Conservation (phyloP, 345 rosid genomes). For the Moringa oleifera region DNA sequence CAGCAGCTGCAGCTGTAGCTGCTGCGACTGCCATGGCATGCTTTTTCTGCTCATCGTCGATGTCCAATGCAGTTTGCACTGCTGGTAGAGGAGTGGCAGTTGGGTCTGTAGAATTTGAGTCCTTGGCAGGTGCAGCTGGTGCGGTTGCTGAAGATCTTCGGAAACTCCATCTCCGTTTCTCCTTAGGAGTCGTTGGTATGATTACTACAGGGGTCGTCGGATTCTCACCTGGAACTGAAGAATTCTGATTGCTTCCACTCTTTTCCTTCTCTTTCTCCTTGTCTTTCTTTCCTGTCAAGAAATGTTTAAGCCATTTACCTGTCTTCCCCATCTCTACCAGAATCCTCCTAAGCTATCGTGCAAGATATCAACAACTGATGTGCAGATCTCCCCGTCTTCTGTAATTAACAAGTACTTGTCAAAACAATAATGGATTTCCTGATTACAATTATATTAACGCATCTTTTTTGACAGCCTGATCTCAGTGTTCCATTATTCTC, state of each 20-base stretch:
- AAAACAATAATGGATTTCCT: constrained; percentile 4
- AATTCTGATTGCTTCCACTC: constrained; percentile 15
- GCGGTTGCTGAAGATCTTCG: constrained; percentile 67
- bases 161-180: constrained; percentile 87
- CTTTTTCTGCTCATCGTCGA: constrained; percentile 40
- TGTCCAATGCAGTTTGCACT: constrained; percentile 11
- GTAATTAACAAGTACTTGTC: constrained; percentile 13
- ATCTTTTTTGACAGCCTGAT: constrained; percentile 26
- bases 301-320: constrained; percentile 68
- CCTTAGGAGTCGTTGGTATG: constrained; percentile 59
- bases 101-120: constrained; percentile 26
- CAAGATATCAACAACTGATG: constrained; percentile 12
- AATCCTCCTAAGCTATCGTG: neutral
- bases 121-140: constrained; percentile 26
- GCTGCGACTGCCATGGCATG: constrained; percentile 42
- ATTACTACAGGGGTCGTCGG: constrained; percentile 37
- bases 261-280: constrained; percentile 36
- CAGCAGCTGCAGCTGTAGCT: constrained; percentile 10
- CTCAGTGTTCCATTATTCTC: constrained; percentile 18
- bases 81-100: constrained; percentile 16
- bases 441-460: neutral
- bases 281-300: constrained; percentile 72
- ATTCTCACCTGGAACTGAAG: constrained; percentile 24
- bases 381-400: constrained; percentile 10
- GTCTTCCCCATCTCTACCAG: constrained; percentile 64